A percentile compares a stretch with the other conserved stretches of the same genome.
phyloP scores from a whole-genome alignment of 2,329 filamentous ascomycete genomes.

The Fusarium poae region DNA sequence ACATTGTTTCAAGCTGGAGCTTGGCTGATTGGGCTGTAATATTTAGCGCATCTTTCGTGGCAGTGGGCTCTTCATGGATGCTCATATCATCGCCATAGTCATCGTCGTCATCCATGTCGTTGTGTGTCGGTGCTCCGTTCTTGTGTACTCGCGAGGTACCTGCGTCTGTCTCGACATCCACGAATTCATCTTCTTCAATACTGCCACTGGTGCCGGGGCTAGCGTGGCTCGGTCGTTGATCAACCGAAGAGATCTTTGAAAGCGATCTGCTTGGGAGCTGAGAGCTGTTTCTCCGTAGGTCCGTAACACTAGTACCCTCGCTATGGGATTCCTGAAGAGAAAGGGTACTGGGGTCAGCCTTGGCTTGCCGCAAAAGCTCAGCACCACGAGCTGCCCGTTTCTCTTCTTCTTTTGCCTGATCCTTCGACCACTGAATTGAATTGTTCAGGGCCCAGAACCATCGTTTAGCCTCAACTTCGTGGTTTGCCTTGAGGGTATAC shows the following conservation, averaged over 20 bases:
- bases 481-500: slow-evolving; percentile 97
- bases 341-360: slow-evolving; percentile 75
- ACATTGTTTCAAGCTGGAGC: slow-evolving; percentile 90
- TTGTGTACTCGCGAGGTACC: slow-evolving; percentile 55
- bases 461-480: slow-evolving; percentile 96
- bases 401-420: slow-evolving; percentile 93
- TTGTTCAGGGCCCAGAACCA: slow-evolving; percentile 99
- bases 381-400: slow-evolving; percentile 79
- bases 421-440: slow-evolving; percentile 97
- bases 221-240: slow-evolving; percentile 55
- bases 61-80: slow-evolving; percentile 77
- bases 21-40: slow-evolving; percentile 97
- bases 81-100: slow-evolving; percentile 82
- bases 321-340: slow-evolving; percentile 63
- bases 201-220: slow-evolving; percentile 63
- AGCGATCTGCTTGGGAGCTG: slow-evolving; percentile 56
- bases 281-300: slow-evolving; percentile 59
- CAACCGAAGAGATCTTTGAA: slow-evolving; percentile 45
- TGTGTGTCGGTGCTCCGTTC: slow-evolving; percentile 54
- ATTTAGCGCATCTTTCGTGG: slow-evolving; percentile 92
- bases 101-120: slow-evolving; percentile 75
- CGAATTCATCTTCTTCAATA: slow-evolving; percentile 66
- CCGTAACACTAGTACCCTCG: slow-evolving; percentile 66
- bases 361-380: slow-evolving; percentile 82
- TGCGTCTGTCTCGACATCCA: slow-evolving; percentile 62